Base-by-base conservation (phyloP, 176 grass and related monocot genomes). In the Phoenix roebelenii region DNA sequence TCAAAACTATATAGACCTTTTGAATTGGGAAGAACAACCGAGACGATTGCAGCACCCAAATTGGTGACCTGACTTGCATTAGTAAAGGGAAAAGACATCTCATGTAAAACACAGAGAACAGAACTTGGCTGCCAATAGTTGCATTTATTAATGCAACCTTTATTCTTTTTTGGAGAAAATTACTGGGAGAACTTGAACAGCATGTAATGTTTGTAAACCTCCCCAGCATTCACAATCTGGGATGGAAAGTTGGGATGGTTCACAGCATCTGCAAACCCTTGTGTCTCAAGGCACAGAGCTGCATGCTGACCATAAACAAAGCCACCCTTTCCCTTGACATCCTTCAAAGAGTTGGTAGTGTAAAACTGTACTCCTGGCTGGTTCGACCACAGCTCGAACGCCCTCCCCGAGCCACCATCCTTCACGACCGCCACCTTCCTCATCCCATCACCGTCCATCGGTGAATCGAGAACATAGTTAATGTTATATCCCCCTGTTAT, bases 211-310 rank as follows among this genome's bases (percentile, higher is more conserved):
- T 6, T 35, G 30, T 35, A 35, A 35, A 10, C 30, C 30, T 35
- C 5, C 30, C 30, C 30, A 35, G 5, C 6, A 35, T 35, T 35
- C 6, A 35, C 30, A 35, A 35, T 35, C 30, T 35, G 30, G 7
- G 5, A 10, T 35, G 89, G 85, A 70, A 95, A 89, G 61, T 95
- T 84, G 0, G 85, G 79, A 65, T 86, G 89, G 69, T 95, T 95
- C 61, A 95, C 85, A 25, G 82, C 81, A 57, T 95, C 89, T 0
- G 77, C 62, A 51, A 89, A 95, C 7, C 76, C 89, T 68, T 83
- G 79, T 6, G 85, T 85, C 85, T 95, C 85, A 4, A 89, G 18
- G 72, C 82, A 83, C 22, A 89, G 66, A 9, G 48, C 90, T 0
- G 15, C 74, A 32, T 83, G 61, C 35, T 32, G 39, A 5, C 29